phyloP scores from a whole-genome alignment of 495 filamentous ascomycete species.

The Xylaria sp. region DNA sequence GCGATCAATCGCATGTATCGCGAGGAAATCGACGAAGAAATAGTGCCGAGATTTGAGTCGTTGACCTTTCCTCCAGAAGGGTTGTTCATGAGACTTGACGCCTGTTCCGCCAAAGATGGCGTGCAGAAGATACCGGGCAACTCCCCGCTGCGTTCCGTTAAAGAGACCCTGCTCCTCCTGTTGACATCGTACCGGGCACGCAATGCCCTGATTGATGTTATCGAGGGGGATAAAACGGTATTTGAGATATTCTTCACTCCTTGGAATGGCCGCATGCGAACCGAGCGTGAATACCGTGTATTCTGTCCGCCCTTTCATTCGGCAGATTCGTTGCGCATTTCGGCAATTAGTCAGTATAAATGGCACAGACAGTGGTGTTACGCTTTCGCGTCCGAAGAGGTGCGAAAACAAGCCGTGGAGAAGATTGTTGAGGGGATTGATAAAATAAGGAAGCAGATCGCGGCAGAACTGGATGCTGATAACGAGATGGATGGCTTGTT shows the following conservation, averaged over 20 bases:
- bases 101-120: slow-evolving; percentile 45
- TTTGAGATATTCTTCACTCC: slow-evolving; percentile 40
- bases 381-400: slow-evolving; percentile 3
- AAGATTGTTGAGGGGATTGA: slow-evolving; percentile 23
- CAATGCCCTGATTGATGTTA: slow-evolving; percentile 28
- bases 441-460: slow-evolving; percentile 20
- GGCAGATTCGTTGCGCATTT: slow-evolving; percentile 28
- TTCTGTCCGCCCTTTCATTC: slow-evolving; percentile 37
- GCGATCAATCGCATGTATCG: slow-evolving; percentile 28
- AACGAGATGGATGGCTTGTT: slow-evolving; percentile 24
- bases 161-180: slow-evolving; percentile 38
- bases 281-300: slow-evolving; percentile 42
- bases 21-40: slow-evolving; percentile 32
- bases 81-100: slow-evolving; percentile 42
- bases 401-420: slow-evolving; percentile 23
- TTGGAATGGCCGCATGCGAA: slow-evolving; percentile 39
- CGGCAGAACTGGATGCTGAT: slow-evolving; percentile 18
- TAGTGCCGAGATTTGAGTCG: slow-evolving; percentile 27
- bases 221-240: slow-evolving; percentile 8
- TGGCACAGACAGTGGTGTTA: slow-evolving; percentile 45
- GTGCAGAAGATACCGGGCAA: slow-evolving; percentile 28
- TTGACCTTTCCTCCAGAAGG: slow-evolving; percentile 36
- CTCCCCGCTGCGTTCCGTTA: slow-evolving; percentile 27
- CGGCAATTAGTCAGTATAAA: slow-evolving; percentile 45
- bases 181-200: slow-evolving; percentile 38